Percentiles rank a stretch among this genome's conserved stretches.
Conservation (phyloP, 768 basidiomycete species). For the Hirschioporus abietinus region DNA sequence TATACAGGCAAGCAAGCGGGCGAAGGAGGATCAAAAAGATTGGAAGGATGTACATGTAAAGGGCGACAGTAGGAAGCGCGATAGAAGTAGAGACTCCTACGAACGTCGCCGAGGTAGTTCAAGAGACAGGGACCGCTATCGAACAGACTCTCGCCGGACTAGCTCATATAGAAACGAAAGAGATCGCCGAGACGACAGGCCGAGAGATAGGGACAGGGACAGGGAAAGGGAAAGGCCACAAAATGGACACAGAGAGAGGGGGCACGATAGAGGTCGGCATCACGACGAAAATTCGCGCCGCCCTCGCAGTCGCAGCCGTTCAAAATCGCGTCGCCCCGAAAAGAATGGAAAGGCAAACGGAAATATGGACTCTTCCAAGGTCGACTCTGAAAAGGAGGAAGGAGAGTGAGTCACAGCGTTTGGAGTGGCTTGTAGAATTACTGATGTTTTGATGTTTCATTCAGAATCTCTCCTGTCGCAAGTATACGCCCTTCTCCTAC, state of each 20-base stretch:
- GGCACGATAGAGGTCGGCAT: constrained; percentile 25
- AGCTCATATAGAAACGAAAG: constrained; percentile 30
- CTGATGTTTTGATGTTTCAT: constrained; percentile 9
- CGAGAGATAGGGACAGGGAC: constrained; percentile 26
- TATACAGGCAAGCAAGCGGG: constrained; percentile 44
- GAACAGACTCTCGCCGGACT: constrained; percentile 28
- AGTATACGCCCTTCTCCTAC: constrained; percentile 23
- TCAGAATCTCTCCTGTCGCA: constrained; percentile 61
- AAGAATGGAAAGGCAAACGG: constrained; percentile 21
- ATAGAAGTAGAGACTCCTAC: constrained; percentile 2
- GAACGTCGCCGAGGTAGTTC: background rate
- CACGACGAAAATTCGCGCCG: constrained; percentile 16
- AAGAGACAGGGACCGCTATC: constrained; percentile 19
- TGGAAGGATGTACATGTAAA: constrained; percentile 68
- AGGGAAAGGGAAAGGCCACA: constrained; percentile 21
- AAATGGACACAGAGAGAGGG: constrained; percentile 24
- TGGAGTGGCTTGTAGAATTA: constrained; percentile 12
- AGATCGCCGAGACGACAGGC: constrained; percentile 20
- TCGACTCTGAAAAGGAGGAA: constrained; percentile 73
- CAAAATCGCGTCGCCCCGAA: constrained; percentile 16
- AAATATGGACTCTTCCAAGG: constrained; percentile 14
- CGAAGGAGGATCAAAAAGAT: constrained; percentile 49
- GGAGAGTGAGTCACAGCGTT: constrained; percentile 77
- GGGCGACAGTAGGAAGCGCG: constrained; percentile 22
- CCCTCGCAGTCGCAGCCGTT: constrained; percentile 21